These are phyloP conservation scores for Nyssa sinensis DNA, from an alignment of 148 eudicot species.

Conservation along the genomic window DNA sequence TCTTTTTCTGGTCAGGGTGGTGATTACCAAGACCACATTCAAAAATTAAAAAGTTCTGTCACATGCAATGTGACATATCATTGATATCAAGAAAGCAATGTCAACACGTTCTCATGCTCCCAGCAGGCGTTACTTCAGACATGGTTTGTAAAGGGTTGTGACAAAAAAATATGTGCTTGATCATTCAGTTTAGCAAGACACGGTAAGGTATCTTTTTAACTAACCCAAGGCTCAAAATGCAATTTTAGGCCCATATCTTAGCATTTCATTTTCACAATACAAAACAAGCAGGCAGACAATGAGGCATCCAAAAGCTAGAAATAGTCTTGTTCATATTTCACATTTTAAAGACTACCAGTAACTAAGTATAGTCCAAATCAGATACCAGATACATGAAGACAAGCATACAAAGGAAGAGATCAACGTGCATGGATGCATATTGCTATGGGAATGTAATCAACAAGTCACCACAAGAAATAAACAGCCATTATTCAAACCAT, in stretches of 20 bases:
- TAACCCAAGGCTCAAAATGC: not conserved
- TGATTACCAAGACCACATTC: no score
- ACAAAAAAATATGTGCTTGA: not conserved
- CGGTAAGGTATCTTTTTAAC: not conserved
- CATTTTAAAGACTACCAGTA: not conserved
- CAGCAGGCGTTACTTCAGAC: not conserved
- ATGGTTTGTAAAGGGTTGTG: not conserved
- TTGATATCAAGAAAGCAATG: not conserved
- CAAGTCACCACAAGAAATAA: not conserved
- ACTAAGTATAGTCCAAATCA: not conserved
- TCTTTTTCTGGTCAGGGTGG: not conserved
- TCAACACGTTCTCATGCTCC: not conserved
- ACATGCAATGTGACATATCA: not conserved
- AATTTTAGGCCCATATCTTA: no score
- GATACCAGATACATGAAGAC: not conserved
- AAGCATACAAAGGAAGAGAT: not conserved
- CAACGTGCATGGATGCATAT: not conserved
- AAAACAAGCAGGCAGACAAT: not conserved
- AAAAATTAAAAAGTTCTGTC: no score
- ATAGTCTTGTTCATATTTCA: no score
- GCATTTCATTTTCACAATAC: no score
- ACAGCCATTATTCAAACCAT: not conserved
- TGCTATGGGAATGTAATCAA: not conserved
- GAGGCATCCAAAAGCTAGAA: not conserved
- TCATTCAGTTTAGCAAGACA: not conserved